These are phyloP conservation scores for Durotheca rogersii DNA, from an alignment of 495 filamentous ascomycete species.

Conservation along the genomic window DNA sequence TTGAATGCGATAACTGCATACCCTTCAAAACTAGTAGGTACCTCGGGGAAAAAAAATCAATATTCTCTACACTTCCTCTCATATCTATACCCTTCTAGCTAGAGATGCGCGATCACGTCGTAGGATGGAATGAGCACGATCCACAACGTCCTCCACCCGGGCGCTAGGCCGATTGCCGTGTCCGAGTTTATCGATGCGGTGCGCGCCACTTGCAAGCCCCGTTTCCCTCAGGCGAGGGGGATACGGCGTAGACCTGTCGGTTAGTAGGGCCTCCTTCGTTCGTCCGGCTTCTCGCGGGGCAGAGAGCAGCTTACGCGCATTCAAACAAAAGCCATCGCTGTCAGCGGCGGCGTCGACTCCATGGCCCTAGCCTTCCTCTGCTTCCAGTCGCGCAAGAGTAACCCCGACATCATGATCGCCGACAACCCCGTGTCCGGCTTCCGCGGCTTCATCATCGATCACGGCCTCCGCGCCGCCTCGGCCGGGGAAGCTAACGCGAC, in stretches of 20 bases:
- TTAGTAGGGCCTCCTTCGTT: slow-evolving; percentile 20
- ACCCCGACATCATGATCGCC: slow-evolving; percentile 32
- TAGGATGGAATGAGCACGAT: slow-evolving; percentile 48
- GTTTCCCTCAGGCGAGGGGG: slow-evolving; percentile 36
- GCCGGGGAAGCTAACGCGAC: slow-evolving; percentile 65
- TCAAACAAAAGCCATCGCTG: slow-evolving; percentile 65
- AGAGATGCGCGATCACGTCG: neutral
- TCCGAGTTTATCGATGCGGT: slow-evolving; percentile 56
- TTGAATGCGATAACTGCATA: too few species aligned
- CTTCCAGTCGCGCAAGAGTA: slow-evolving; percentile 34
- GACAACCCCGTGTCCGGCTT: slow-evolving; percentile 48
- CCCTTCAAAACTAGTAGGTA: too few species aligned
- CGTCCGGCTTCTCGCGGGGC: neutral
- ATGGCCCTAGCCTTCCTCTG: slow-evolving; percentile 89
- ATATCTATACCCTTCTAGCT: slow-evolving; percentile 3
- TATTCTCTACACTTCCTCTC: neutral
- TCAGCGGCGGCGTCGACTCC: slow-evolving; percentile 94
- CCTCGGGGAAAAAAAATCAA: too few species aligned
- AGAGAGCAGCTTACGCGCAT: neutral
- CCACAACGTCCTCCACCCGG: slow-evolving; percentile 42
- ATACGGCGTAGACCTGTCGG: slow-evolving; percentile 35
- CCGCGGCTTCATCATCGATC: slow-evolving; percentile 74
- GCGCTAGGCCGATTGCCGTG: slow-evolving; percentile 48
- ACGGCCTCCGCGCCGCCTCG: slow-evolving; percentile 69
- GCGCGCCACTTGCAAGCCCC: slow-evolving; percentile 50